Evolutionary conservation across 1,284 basidiomycete species (phyloP), one percentile per base, ranked within the genome.

Genomic region (Ceratobasidium sp.): DNA sequence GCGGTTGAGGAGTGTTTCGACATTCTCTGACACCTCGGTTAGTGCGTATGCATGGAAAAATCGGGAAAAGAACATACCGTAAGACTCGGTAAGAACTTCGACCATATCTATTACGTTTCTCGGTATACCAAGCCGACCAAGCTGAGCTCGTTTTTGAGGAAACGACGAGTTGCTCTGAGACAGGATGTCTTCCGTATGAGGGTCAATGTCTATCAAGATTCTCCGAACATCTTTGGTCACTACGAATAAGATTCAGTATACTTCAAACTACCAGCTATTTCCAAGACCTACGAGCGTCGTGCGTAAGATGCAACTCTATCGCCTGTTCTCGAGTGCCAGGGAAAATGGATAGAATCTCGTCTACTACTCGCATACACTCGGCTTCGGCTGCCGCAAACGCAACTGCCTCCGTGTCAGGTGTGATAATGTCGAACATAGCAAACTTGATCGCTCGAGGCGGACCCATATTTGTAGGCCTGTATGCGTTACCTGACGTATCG

Each of bases 371-470:
- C 69, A 94, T 88, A 1, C 91, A 85, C 82, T 94, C 93, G 17
- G 91, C 91, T 15, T 88, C 88, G 20, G 92, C 89, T 26, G 73
- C 73, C 2, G 90, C 92, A 33, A 87, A 82, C 6, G 89, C 88
- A 4, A 92, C 91, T 51, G 83, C 86, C 54, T 84, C 84, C 31
- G 91, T 80, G 81, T 94, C 92, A 0, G 90, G 89, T 3, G 91
- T 92, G 76, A 94, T 92, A 69, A 94, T 92, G 82, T 94, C 93
- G 78, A 94, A 90, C 10, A 92, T 87, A 0, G 93, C 93, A 1
- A 90, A 90, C 80, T 93, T 93, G 71, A 87, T 86, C 49, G 87
- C 85, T 78, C 88, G 88, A 0, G 93, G 93, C 82, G 94, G 93
- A 2, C 92, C 93, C 3, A 42, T 39, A 26, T 6, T 28, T 8